A percentile compares a stretch with the other conserved stretches of the same genome.
phyloP scores from a whole-genome alignment of 495 filamentous ascomycete genomes.

The Talaromyces wortmannii region DNA sequence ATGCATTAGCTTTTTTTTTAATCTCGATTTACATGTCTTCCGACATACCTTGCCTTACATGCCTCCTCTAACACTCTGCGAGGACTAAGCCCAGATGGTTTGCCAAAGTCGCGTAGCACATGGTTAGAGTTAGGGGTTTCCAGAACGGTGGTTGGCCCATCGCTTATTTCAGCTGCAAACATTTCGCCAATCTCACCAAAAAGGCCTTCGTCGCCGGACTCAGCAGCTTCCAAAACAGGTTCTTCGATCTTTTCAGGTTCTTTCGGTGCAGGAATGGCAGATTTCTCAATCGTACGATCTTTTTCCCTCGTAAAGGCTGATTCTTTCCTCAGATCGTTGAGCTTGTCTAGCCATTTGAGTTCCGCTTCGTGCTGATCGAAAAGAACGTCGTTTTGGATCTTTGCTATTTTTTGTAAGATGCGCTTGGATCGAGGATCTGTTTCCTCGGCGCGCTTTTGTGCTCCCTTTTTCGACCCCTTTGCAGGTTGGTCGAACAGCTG shows the following conservation, averaged over 20 bases:
- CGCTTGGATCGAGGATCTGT: conserved; percentile 49
- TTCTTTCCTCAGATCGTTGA: conserved; percentile 59
- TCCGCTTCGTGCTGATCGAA: conserved; percentile 78
- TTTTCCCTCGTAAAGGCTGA: conserved; percentile 29
- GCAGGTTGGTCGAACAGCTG: conserved; percentile 40
- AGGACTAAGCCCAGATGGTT: conserved; percentile 61
- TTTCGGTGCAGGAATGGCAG: conserved; percentile 4
- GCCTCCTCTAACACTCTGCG: conserved; percentile 75
- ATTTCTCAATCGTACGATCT: conserved; percentile 10
- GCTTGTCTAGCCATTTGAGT: conserved; percentile 60
- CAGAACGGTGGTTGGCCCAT: conserved; percentile 13
- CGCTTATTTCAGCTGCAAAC: conserved; percentile 46
- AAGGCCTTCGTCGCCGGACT: conserved; percentile 48
- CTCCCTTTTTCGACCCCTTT: conserved; percentile 32
- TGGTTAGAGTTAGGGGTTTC: conserved; percentile 17
- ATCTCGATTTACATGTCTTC: background rate
- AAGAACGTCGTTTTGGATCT: conserved; percentile 76
- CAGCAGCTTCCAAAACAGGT: conserved; percentile 42
- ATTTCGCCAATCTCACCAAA: conserved; percentile 67
- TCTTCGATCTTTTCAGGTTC: conserved; percentile 40
- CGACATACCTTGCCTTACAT: conserved; percentile 67
- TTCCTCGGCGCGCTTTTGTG: conserved; percentile 14
- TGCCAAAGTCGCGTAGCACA: conserved; percentile 77
- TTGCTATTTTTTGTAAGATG: conserved; percentile 61
- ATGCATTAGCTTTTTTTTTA: conserved; percentile 8